Base-by-base conservation (phyloP, 1,284 basidiomycete species). In the Cryptococcus sp. region DNA sequence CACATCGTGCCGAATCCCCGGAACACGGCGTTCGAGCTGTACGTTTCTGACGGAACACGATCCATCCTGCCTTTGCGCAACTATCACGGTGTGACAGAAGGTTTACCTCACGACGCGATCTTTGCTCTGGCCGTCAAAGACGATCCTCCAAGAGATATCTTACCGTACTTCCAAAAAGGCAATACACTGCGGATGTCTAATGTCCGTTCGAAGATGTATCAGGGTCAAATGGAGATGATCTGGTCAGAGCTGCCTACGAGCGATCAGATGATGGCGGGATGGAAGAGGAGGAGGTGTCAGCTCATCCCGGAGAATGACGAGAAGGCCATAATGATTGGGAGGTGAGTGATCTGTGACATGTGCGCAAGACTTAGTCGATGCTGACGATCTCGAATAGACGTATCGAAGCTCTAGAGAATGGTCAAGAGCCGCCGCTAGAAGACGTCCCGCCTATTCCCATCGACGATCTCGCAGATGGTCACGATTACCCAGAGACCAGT, bases 11-110 rank as follows among this genome's bases (percentile, higher is more conserved):
- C 16, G 22, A 63, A 63, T 35, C 25, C n/a, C 19, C 22, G 50
- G 17, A 52, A 23, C 15, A 62, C 65, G 13, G 45, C 38, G 6
- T 40, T 57, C 27, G 74, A 77, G 48, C 46, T 75, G 0, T 77
- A 74, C 63, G 53, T 74, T 5, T 52, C 71, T 0, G 75, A 77
- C 53, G 75, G 75, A 11, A 74, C 75, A 3, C 50, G 59, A 3
- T 60, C 54, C 5, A n/a, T 43, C 2, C 17, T 20, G 3, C 20
- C 41, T 5, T 57, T 59, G 15, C 61, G 65, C 38, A 73, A 74
- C 56, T 74, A 61, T 43, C 72, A 71, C 54, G 38, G 55, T 17
- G 42, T 70, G 17, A 20, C 19, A 20, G 35, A 40, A 15, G 52
- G 47, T 27, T 23, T 70, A 2, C 69, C 67, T 10, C 47, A 39